A percentile compares a stretch with the other conserved stretches of the same genome.
phyloP scores from a whole-genome alignment of 106 monocot genomes.

The Amphibolis antarctica region DNA sequence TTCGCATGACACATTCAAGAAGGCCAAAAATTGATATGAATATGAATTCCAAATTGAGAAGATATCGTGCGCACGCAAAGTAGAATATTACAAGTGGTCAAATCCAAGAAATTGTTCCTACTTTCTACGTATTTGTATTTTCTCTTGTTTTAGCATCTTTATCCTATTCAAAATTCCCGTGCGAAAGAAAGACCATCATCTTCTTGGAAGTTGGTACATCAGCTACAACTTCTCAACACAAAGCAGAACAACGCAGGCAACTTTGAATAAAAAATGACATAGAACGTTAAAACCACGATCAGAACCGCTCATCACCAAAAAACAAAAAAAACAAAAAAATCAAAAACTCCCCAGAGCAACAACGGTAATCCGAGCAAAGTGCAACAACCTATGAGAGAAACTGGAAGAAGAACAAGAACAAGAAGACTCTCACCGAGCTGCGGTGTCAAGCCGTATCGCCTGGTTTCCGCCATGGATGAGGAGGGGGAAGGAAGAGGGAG shows the following conservation, averaged over 20 bases:
- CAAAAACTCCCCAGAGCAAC: not conserved
- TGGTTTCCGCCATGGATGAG: not conserved
- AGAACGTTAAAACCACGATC: no score
- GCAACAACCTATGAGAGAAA: not conserved
- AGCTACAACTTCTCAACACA: no score
- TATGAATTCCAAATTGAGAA: not conserved
- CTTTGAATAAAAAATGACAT: no score
- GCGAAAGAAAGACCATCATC: no score
- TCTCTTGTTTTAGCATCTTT: no score
- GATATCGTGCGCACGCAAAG: not conserved
- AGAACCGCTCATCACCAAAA: no score
- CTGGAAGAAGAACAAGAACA: not conserved
- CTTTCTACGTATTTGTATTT: not conserved
- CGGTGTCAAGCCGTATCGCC: slow-evolving; percentile 4
- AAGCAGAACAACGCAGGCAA: no score
- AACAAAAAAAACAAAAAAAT: not conserved
- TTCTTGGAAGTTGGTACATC: no score
- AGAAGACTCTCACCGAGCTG: slow-evolving; percentile 5
- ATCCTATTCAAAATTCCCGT: no score
- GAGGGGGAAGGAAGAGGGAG: not conserved
- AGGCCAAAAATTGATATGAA: not conserved
- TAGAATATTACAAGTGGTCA: not conserved
- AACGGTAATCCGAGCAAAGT: not conserved
- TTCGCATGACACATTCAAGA: no score
- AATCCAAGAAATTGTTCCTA: not conserved